Evolutionary conservation across 768 basidiomycete genomes (phyloP), one percentile per base, ranked within the genome.

Genomic region (Tylopilus plumbeoviolaceoides): DNA sequence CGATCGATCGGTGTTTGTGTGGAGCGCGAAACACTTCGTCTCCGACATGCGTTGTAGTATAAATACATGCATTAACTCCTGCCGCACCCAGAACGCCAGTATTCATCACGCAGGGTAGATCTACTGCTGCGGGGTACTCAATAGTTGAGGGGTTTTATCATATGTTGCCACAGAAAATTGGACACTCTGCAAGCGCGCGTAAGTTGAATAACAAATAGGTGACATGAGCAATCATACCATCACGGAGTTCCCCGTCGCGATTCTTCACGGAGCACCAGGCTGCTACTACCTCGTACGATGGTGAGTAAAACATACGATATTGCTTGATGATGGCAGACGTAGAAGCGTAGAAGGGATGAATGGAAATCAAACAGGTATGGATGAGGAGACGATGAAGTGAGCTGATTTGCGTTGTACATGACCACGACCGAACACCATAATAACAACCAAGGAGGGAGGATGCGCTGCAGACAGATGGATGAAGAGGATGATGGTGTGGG

Each of bases 391-490:
- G 65, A 63, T 59, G 67, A 47, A 51, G 49, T 59, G 64, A 57
- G 60, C 53, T 60, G 63, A 50, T 65, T 59, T 61, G 66, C 65
- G 63, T 70, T 70, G 70, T 71, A 69, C 70, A 71, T 49, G 68
- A 63, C 63, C 69, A 71, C 66, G 53, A 70, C 55, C 53, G 54
- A 67, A 69, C 68, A 69, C 62, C 69, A 59, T 68, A 71, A 66
- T 62, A 70, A 62, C 68, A 71, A 65, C 64, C 66, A 67, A 61
- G 52, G 64, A 52, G n/a, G 46, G 50, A 43, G 51, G 51, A 54
- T 51, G 56, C 47, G 56, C 35, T 58, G 66, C 58, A 60, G 57
- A 55, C 59, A 62, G 62, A 59, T 58, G 54, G 55, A 40, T 59
- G 62, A 59, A 50, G 53, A n/a, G n/a, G n/a, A 66, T 55, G 53